Evolutionary conservation across 225 moss, liverwort and hornwort genomes (phyloP).

Genomic region (Antitrichia curtipendula): DNA sequence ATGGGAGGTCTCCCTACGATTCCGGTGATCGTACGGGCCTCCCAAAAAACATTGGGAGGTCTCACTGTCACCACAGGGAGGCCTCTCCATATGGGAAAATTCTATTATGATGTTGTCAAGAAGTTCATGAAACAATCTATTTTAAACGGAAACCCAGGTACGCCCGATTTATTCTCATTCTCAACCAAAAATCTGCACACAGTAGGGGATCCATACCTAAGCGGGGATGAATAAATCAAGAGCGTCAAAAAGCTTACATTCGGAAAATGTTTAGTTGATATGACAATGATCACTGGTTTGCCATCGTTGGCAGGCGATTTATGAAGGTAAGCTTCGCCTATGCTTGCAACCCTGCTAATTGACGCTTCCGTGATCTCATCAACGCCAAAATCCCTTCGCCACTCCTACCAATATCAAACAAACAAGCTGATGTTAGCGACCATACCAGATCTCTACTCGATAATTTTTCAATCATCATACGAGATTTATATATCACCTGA

Average conservation of each 20-base stretch:
- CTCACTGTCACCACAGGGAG: background rate
- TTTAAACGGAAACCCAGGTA: background rate
- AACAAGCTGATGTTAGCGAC: background rate
- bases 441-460: background rate
- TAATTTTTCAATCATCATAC: background rate
- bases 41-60: background rate
- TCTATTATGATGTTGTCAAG: background rate
- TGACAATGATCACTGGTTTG: conserved; percentile 47
- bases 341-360: conserved; percentile 14
- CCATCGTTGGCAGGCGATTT: conserved; percentile 24
- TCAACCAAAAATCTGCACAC: background rate
- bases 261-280: conserved; percentile 50
- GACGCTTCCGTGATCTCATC: conserved; percentile 45
- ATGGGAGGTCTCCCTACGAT: background rate
- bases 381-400: conserved; percentile 57
- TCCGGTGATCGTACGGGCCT: no score
- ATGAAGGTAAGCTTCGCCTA: conserved; percentile 59
- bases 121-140: background rate
- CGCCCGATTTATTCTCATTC: background rate
- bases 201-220: background rate
- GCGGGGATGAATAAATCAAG: background rate
- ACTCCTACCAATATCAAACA: conserved; percentile 8
- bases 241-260: conserved; percentile 9
- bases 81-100: background rate
- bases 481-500: background rate